Evolutionary conservation across 1,284 basidiomycete genomes (phyloP).

Genomic region (Salmacisia buchloeana): DNA sequence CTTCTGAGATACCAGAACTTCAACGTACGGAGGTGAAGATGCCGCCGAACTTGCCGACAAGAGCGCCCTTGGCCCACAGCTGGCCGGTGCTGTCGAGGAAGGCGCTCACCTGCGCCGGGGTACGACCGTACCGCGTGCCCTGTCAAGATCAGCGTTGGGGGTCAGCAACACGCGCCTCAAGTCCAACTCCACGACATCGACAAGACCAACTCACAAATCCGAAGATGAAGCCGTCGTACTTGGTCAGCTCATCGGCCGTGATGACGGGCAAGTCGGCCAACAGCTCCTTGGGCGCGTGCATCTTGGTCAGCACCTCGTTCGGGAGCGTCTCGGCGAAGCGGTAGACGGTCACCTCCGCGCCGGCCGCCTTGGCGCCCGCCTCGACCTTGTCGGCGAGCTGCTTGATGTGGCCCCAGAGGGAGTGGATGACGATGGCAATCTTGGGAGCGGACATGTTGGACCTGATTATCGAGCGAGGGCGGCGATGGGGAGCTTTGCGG

Average conservation of each 20-base stretch:
- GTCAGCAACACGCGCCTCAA: too few species aligned
- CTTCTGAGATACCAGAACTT: too few species aligned
- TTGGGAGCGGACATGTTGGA: too few species aligned
- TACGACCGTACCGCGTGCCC: conserved; percentile 51
- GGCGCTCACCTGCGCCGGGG: conserved; percentile 56
- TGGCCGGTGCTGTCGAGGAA: conserved; percentile 70
- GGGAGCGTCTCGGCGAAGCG: conserved; percentile 79
- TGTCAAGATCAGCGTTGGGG: too few species aligned
- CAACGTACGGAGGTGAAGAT: conserved; percentile 63
- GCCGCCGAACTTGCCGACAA: conserved; percentile 72
- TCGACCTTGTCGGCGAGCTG: conserved; percentile 74
- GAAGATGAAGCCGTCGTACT: conserved; percentile 57
- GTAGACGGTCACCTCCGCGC: conserved; percentile 66
- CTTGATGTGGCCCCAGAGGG: conserved; percentile 42
- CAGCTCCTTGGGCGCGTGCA: conserved; percentile 61
- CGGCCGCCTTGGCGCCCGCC: conserved; percentile 65
- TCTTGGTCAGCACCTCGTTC: conserved; percentile 67
- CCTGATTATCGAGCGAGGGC: too few species aligned
- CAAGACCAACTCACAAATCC: too few species aligned
- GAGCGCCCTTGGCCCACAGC: conserved; percentile 65
- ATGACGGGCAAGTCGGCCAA: conserved; percentile 66
- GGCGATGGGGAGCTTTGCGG: too few species aligned
- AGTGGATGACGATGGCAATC: too few species aligned
- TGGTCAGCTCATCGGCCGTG: conserved; percentile 61
- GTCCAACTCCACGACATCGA: too few species aligned